These are phyloP conservation scores for Colletotrichum lini DNA, from an alignment of 2,329 filamentous ascomycete species.

Conservation along the genomic window DNA sequence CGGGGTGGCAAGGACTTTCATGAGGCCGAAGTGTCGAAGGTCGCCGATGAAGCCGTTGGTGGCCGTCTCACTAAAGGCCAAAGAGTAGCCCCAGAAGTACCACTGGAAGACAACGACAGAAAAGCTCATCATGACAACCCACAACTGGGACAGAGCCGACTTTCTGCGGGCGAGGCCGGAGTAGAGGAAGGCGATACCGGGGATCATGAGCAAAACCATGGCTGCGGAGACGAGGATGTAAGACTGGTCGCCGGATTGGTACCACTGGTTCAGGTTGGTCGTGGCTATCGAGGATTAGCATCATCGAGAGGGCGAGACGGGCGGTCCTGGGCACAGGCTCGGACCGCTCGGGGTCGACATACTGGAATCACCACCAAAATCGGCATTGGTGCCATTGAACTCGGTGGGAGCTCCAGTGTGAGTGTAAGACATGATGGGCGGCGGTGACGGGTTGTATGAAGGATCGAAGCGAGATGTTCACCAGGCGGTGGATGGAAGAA, in stretches of 20 bases:
- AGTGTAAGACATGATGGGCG: conserved; percentile 69
- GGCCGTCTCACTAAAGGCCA: conserved; percentile 87
- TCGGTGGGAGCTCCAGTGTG: conserved; percentile 70
- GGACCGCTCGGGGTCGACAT: conserved; percentile 57
- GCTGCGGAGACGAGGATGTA: conserved; percentile 92
- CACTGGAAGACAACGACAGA: conserved; percentile 96
- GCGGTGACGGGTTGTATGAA: conserved; percentile 27
- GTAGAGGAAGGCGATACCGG: conserved; percentile 97
- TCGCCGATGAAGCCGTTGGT: conserved; percentile 95
- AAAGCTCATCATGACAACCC: conserved; percentile 95
- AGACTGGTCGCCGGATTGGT: conserved; percentile 89
- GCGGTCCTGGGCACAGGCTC: not conserved
- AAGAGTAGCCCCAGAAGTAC: conserved; percentile 99
- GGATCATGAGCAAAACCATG: conserved; percentile 97
- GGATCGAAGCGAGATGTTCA: conserved; percentile 36
- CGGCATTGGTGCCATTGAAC: conserved; percentile 76
- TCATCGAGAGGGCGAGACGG: conserved; percentile 1
- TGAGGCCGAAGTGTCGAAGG: conserved; percentile 89
- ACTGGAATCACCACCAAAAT: conserved; percentile 84
- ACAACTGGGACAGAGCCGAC: conserved; percentile 96
- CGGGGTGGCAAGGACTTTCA: conserved; percentile 85
- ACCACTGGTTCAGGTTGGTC: conserved; percentile 97
- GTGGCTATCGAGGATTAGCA: conserved; percentile 65
- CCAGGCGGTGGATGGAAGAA: conserved; percentile 7
- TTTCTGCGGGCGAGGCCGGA: conserved; percentile 97